phyloP scores from a whole-genome alignment of 2,329 filamentous ascomycete species.

The Botrytis galanthina region DNA sequence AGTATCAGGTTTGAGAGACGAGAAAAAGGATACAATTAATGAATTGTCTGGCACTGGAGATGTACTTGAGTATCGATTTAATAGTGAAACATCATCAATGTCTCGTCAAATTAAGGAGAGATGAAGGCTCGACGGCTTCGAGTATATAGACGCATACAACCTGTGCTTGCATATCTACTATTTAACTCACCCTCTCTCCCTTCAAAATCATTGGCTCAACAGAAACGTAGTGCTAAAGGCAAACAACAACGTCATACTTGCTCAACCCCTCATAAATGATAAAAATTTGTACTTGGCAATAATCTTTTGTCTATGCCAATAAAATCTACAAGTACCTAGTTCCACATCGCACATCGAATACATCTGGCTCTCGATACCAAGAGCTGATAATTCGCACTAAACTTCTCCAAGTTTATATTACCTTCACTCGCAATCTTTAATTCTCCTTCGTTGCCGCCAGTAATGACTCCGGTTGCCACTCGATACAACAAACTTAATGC shows the following conservation, averaged over 20 bases:
- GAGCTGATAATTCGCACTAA: not conserved
- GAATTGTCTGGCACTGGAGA: too few relatives aligned
- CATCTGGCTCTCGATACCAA: not conserved
- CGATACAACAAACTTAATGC: not conserved
- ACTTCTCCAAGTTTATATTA: not conserved
- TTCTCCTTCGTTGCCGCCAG: not conserved
- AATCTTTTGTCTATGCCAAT: too few relatives aligned
- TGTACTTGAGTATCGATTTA: not conserved
- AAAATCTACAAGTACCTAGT: not conserved
- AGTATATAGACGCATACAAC: too few relatives aligned
- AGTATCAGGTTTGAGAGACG: rapidly evolving
- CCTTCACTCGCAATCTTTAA: not conserved
- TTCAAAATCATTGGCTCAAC: not conserved
- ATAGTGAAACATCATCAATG: rapidly evolving
- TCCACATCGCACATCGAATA: not conserved
- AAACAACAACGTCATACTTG: not conserved
- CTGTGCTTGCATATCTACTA: not conserved
- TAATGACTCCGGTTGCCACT: not conserved
- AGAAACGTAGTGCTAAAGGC: not conserved
- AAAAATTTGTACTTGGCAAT: too few relatives aligned
- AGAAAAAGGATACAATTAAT: not conserved
- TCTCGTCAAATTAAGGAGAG: not conserved
- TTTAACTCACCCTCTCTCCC: not conserved
- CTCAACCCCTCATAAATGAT: not conserved
- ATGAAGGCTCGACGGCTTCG: not conserved